Evolutionary conservation across 2,329 filamentous ascomycete genomes (phyloP), one percentile per base, ranked within the genome.

Genomic region (Dactylellina leptospora): DNA sequence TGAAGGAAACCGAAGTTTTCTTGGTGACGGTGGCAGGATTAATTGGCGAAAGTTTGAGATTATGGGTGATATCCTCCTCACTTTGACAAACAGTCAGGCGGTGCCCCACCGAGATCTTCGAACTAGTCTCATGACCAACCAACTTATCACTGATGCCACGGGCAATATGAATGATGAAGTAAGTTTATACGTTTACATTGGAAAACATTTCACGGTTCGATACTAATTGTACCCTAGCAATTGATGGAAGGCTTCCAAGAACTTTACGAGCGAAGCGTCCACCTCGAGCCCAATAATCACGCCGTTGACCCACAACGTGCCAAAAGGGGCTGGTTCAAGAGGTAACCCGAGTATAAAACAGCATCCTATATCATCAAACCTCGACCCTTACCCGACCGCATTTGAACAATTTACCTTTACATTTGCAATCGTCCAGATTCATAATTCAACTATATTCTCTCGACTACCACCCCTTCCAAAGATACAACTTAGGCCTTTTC

Each of bases 21-120:
- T 97, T 1, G 84, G 86, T 1, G 84, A 87, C 71, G 86, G 84
- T 74, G 86, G 91, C 74, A 84, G 91, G 55, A 91, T 99, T 78
- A 97, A 97, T 79, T 99, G 95, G 95, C 92, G 90, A 80, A 99
- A 99, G 79, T 99, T 97, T 77, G 93, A 97, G 80, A 89, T 99
- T 28, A 88, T 97, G 80, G 93, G 93, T 4, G 93, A 97, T 76
- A 90, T 97, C 3, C 85, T 97, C 58, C 83, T 97, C 70, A 90
- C 91, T 1, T 88, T 99, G 60, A 96, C 97, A 85, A 90, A 89
- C 80, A 96, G 93, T 77, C 93, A 97, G 80, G 90, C 90, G 59
- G 87, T 87, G 51, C 88, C 92, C 3, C 97, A 97, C 76, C 59
- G 62, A 51, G 74, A 76, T 75, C 48, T 77, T n/a, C 50, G 27